These are phyloP conservation scores for Lyophyllum shimeji DNA, from an alignment of 768 basidiomycete genomes.

Conservation along the genomic window DNA sequence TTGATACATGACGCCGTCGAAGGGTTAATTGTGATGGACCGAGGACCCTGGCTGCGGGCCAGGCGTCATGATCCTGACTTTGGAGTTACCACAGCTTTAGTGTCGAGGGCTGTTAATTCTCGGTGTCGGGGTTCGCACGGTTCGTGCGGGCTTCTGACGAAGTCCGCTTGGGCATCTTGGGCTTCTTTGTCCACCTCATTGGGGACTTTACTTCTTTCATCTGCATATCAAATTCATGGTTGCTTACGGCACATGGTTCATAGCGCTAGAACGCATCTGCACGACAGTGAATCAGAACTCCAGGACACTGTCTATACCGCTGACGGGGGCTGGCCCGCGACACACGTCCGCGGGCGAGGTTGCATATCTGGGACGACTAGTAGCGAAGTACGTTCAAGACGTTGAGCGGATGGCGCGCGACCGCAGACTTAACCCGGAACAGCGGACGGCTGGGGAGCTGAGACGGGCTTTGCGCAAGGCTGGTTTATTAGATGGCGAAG, in stretches of 20 bases:
- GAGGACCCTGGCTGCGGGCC: slow-evolving; percentile 2
- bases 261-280: slow-evolving; percentile 69
- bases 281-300: slow-evolving; percentile 29
- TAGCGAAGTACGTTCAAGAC: slow-evolving; percentile 70
- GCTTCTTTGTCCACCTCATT: slow-evolving; percentile 17
- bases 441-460: slow-evolving; percentile 83
- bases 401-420: slow-evolving; percentile 78
- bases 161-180: slow-evolving; percentile 5
- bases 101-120: background rate
- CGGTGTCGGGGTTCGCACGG: slow-evolving; percentile 22
- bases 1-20: background rate
- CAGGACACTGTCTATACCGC: slow-evolving; percentile 35
- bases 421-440: slow-evolving; percentile 74
- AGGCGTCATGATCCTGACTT: background rate
- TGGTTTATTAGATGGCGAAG: slow-evolving; percentile 31
- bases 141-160: slow-evolving; percentile 22
- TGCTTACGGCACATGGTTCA: slow-evolving; percentile 23
- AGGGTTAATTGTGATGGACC: background rate
- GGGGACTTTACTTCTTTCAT: slow-evolving; percentile 9
- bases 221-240: slow-evolving; percentile 18
- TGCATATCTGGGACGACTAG: slow-evolving; percentile 63
- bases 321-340: slow-evolving; percentile 48
- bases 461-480: slow-evolving; percentile 59
- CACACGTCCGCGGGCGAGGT: slow-evolving; percentile 70
- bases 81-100: background rate